Percentiles rank a stretch among this genome's conserved stretches.
Conservation (phyloP, 495 filamentous ascomycete species). For the Penicillium lividum region DNA sequence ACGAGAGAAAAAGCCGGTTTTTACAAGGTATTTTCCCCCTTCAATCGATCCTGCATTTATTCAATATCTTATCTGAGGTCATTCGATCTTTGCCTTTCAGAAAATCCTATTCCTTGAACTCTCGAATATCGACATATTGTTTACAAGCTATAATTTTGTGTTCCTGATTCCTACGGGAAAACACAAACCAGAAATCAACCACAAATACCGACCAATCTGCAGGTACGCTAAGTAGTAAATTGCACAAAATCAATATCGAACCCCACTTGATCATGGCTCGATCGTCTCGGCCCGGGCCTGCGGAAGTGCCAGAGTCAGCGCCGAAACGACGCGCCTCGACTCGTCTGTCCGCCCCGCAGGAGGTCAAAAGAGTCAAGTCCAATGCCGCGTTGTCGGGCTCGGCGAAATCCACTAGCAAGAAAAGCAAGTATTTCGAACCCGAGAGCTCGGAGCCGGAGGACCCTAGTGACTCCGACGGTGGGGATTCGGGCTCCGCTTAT, state of each 20-base stretch:
- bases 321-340: slow-evolving; percentile 43
- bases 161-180: background rate
- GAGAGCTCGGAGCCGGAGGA: slow-evolving; percentile 35
- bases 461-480: slow-evolving; percentile 22
- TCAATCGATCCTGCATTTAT: slow-evolving; percentile 11
- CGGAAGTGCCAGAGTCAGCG: slow-evolving; percentile 37
- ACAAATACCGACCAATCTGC: background rate
- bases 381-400: slow-evolving; percentile 29
- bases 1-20: slow-evolving; percentile 20
- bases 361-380: slow-evolving; percentile 47
- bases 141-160: background rate
- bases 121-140: background rate
- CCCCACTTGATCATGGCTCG: slow-evolving; percentile 35
- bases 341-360: slow-evolving; percentile 35
- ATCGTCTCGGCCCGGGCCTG: slow-evolving; percentile 43
- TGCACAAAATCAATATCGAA: background rate
- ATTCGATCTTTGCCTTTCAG: slow-evolving; percentile 4
- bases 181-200: background rate
- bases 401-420: slow-evolving; percentile 52
- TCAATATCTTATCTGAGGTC: too few relatives aligned
- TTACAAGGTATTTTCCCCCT: slow-evolving; percentile 11
- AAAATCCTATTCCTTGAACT: background rate
- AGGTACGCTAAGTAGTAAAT: background rate
- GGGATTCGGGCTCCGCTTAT: slow-evolving; percentile 31
- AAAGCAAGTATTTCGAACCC: slow-evolving; percentile 58